Evolutionary conservation across 345 rosid genomes (phyloP).

Genomic region (Citrus sp.): DNA sequence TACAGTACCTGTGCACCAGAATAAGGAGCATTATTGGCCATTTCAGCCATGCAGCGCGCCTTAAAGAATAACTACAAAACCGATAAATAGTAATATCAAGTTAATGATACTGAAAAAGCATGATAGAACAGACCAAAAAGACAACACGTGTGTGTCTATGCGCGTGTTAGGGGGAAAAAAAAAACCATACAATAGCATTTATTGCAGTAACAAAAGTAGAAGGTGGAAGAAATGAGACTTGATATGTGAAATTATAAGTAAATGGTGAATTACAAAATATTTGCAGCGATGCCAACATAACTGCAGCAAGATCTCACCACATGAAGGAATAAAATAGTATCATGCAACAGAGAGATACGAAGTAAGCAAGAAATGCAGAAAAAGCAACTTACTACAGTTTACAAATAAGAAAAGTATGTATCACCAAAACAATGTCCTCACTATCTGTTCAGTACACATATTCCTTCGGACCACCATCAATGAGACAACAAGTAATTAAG

Average conservation of each 20-base stretch:
- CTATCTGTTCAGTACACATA: constrained; percentile 2
- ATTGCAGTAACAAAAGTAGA: background rate
- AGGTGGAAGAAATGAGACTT: background rate
- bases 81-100: constrained; percentile 6
- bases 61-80: constrained; percentile 25
- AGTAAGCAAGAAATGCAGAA: constrained; percentile 11
- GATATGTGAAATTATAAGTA: background rate
- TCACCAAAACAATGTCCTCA: background rate
- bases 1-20: constrained; percentile 62
- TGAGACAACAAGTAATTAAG: background rate
- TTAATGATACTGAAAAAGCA: constrained; percentile 9
- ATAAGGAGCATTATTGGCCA: constrained; percentile 77
- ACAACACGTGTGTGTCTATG: background rate
- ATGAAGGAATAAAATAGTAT: constrained; percentile 3
- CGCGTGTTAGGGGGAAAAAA: background rate
- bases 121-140: background rate
- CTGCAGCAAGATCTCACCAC: background rate
- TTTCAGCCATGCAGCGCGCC: constrained; percentile 30
- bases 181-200: background rate
- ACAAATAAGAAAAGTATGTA: background rate
- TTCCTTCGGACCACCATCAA: constrained; percentile 1
- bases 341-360: background rate
- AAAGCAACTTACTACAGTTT: background rate
- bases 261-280: background rate
- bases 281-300: background rate